phyloP scores from a whole-genome alignment of 192 early-diverging fungal species.

The Funneliformis geosporum region DNA sequence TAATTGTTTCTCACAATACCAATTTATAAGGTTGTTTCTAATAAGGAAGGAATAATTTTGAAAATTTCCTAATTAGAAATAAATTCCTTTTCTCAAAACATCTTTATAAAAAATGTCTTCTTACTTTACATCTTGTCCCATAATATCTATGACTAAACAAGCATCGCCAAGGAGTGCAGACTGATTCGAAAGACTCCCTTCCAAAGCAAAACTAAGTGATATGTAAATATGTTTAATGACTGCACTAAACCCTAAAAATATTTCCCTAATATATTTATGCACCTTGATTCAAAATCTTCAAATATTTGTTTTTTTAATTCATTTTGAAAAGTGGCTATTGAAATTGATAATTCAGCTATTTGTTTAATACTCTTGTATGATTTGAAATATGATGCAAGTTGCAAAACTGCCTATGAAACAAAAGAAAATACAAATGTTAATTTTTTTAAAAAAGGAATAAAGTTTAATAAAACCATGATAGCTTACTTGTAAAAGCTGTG shows the following conservation, averaged over 20 bases:
- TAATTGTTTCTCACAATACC: constrained; percentile 84
- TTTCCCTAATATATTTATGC: not conserved
- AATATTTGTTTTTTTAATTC: constrained; percentile 66
- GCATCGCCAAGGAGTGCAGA: constrained; percentile 64
- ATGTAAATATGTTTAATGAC: constrained; percentile 34
- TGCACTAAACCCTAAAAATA: too few species aligned
- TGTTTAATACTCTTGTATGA: constrained; percentile 73
- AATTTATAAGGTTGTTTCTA: constrained; percentile 64
- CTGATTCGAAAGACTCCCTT: constrained; percentile 59
- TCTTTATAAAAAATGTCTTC: constrained; percentile 1
- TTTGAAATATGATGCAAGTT: constrained; percentile 76
- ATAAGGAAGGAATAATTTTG: not conserved
- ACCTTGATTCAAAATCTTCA: constrained; percentile 74
- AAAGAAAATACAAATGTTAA: not conserved
- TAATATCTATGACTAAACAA: constrained; percentile 73
- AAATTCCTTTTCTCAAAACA: not conserved
- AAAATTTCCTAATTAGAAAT: not conserved
- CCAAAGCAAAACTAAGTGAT: constrained; percentile 64
- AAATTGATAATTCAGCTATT: constrained; percentile 68
- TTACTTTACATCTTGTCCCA: constrained; percentile 65
- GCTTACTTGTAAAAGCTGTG: constrained; percentile 73
- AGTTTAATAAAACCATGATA: not conserved
- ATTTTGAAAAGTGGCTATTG: constrained; percentile 62
- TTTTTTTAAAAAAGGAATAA: not conserved
- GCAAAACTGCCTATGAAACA: constrained; percentile 62